These are phyloP conservation scores for Thinopyrum elongatum DNA, from an alignment of 176 grass and related monocot species.

Conservation along the genomic window DNA sequence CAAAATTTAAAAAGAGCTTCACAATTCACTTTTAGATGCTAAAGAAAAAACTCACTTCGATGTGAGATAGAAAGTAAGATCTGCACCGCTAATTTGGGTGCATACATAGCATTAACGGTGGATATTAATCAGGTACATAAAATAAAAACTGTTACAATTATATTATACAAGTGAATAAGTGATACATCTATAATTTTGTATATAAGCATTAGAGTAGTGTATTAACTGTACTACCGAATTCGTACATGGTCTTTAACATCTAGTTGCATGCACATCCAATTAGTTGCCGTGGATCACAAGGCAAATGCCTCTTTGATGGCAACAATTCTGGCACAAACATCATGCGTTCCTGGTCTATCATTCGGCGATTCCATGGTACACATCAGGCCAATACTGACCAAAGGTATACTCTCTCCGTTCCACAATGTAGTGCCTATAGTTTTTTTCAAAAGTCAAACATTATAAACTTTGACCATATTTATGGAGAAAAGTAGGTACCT, in stretches of 20 bases:
- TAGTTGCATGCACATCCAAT: neutral
- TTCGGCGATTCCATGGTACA: conserved; percentile 33
- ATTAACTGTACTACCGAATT: neutral
- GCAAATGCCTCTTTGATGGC: conserved; percentile 24
- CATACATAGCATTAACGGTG: neutral
- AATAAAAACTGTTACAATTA: too few species aligned
- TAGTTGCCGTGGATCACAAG: neutral
- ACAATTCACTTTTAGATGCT: neutral
- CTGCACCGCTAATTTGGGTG: neutral
- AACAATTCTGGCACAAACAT: neutral
- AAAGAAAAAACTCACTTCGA: neutral
- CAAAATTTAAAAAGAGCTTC: neutral
- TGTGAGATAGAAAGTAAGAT: neutral
- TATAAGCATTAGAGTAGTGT: neutral
- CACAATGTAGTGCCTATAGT: too few species aligned
- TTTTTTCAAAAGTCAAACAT: too few species aligned
- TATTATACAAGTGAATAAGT: neutral
- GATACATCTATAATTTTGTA: neutral
- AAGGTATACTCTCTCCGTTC: too few species aligned
- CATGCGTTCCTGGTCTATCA: conserved; percentile 1
- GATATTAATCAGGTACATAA: too few species aligned
- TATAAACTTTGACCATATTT: too few species aligned
- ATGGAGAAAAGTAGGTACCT: too few species aligned
- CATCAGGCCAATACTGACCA: conserved; percentile 21
- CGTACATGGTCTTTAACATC: neutral